Conservation (phyloP, 805 yeast genomes). For the Kuraishia borneana region DNA sequence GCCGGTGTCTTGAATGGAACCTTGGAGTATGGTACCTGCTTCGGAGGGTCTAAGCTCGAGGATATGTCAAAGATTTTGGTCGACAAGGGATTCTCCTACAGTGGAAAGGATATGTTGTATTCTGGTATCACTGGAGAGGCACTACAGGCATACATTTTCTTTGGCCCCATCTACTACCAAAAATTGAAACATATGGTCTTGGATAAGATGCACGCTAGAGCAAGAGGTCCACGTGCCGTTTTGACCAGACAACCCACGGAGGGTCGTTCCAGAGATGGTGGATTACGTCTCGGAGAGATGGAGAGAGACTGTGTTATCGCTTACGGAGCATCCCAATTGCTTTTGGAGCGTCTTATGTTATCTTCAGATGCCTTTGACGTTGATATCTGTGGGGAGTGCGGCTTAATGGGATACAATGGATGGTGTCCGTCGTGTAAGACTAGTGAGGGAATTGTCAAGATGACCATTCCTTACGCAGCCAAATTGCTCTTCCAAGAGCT, state of each 20-base stretch:
- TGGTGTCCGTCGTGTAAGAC: constrained; percentile 98
- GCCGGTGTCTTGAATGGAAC: constrained; percentile 94
- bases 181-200: constrained; percentile 97
- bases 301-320: constrained; percentile 99
- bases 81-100: constrained; percentile 84
- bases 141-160: constrained; percentile 93
- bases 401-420: constrained; percentile 92
- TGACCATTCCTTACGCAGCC: constrained; percentile 99
- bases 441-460: constrained; percentile 73
- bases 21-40: constrained; percentile 94
- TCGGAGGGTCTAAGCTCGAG: constrained; percentile 93
- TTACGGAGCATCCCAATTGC: constrained; percentile 92
- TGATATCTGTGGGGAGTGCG: constrained; percentile 88
- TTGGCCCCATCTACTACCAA: constrained; percentile 97
- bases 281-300: constrained; percentile 97
- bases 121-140: constrained; percentile 97
- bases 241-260: constrained; percentile 97
- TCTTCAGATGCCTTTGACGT: constrained; percentile 98
- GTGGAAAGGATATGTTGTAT: constrained; percentile 96
- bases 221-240: constrained; percentile 98
- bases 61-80: constrained; percentile 90
- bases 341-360: constrained; percentile 89
- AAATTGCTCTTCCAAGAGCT: constrained; percentile 93
- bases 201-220: constrained; percentile 99
- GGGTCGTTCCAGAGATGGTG: constrained; percentile 99